A percentile compares a stretch with the other conserved stretches of the same genome.
Evolutionary conservation across 2,329 filamentous ascomycete genomes (phyloP).

Genomic region (Scedosporium aurantiacum): DNA sequence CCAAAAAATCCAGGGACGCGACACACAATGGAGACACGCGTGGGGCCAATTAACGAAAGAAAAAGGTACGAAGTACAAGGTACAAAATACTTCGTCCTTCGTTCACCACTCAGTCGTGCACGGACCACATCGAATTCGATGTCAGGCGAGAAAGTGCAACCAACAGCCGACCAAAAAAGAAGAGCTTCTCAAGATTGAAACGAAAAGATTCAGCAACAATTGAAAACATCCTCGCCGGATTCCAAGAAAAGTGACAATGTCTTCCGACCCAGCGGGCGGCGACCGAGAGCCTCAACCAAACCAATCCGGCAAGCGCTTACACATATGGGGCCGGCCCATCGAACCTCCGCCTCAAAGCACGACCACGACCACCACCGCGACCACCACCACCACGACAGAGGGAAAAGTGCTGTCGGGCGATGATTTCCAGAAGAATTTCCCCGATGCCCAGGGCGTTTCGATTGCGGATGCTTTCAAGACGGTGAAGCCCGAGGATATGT

Average conservation of each 20-base stretch:
- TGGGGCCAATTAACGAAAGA: background rate
- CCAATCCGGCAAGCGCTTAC: slow-evolving; percentile 19
- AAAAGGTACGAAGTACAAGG: background rate
- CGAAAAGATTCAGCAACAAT: too few relatives aligned
- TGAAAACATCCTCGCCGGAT: background rate
- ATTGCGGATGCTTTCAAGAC: slow-evolving; percentile 51
- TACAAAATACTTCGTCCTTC: background rate
- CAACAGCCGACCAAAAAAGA: background rate
- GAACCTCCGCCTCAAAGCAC: slow-evolving; percentile 13
- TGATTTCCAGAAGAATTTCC: slow-evolving; percentile 13
- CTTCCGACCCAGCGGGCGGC: background rate
- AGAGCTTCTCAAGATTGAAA: background rate
- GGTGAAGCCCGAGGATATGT: slow-evolving; percentile 58
- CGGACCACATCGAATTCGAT: background rate
- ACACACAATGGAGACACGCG: background rate
- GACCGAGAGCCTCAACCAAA: background rate
- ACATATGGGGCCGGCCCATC: slow-evolving; percentile 25
- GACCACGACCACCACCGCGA: slow-evolving; percentile 2
- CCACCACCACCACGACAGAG: slow-evolving; percentile 3
- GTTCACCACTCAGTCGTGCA: background rate
- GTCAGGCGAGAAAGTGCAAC: background rate
- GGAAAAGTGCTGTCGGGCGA: slow-evolving; percentile 1
- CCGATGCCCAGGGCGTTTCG: slow-evolving; percentile 11
- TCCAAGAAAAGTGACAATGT: background rate
- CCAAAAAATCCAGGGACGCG: background rate